Base-by-base conservation (phyloP, 2,329 filamentous ascomycete species). In the Dothidotthia symphoricarpi region DNA sequence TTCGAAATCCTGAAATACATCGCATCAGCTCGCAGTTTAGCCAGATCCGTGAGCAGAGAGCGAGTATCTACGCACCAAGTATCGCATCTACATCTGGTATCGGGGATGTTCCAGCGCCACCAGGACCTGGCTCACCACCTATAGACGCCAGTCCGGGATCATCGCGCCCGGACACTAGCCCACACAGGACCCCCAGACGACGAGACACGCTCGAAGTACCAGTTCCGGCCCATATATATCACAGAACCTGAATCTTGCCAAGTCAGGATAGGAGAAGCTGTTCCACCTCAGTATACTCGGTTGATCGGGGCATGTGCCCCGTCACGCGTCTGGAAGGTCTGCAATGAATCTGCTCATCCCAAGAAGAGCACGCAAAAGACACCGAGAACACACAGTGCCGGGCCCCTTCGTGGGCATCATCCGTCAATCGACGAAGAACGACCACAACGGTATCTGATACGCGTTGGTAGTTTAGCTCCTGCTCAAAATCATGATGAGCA, bases 1-100 rank as follows among this genome's bases (percentile, higher is more conserved):
- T 61, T 2, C 69, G 75, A 19, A 79, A 79, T 31, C 53, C 48
- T 1, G 49, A 56, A 1, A 52, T 79, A 1, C 34, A 43, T 13
- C 47, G 63, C 3, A 70, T 74, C 16, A 67, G 62, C 30, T 60
- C 68, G 19, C 51, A 55, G 4, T 79, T 73, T 39, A 72, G 70
- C 26, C 55, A 43, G 11, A 55, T 34, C 69, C 72, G 4, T 63
- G 71, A 44, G 57, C 63, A 0, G 55, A 30, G 25, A 4, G 41
- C 38, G 14, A 30, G 61, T 25, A 74, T 72, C 36, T 68, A 70
- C 31, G 56, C 48, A 10, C 51, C 61, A 5, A 68, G 62, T 32
- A 43, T 65, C 12, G 39, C 38, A 15, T 68, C 68, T 3, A 47
- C 52, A 16, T 41, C 47, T 19, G 56, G 53, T 19, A 27, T 49